Evolutionary conservation across 75 land plant genomes (phyloP), one percentile per base, ranked within the genome.

Genomic region (Cupressus sempervirens): DNA sequence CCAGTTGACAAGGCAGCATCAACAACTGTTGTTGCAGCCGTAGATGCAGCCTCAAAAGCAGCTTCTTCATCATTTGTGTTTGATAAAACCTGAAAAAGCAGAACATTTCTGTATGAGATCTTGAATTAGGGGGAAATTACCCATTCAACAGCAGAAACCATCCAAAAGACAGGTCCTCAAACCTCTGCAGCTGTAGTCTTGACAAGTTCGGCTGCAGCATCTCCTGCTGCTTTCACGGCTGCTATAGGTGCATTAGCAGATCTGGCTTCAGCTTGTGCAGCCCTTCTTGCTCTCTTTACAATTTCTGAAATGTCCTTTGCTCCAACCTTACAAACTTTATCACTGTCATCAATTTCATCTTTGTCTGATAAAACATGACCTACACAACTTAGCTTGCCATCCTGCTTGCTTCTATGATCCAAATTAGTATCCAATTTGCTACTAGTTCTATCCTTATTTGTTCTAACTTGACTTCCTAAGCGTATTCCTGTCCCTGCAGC

Each of bases 201-300:
- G 72, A 98, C 97, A 80, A 94, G 91, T 72, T 98, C 99, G 74
- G 96, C 94, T 81, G 99, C 99, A 85, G 95, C 96, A 91, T 98
- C 99, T 82, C 97, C 97, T 46, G 97, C 99, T 58, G 99, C 99
- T 87, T 85, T 94, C 65, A 96, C 83, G 12, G 99, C 99, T 85
- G 95, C 99, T 75, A 70, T 62, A 50, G 99, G 93, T 43, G 96
- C 99, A 91, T 88, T 90, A 30, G 94, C 99, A 56, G 89, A 86
- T 86, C 88, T 91, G 18, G 99, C 99, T 93, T 98, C 99, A 87
- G 90, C 91, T 92, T 96, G 92, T 82, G 99, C 99, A 83, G 99
- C 96, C 41, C 87, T 89, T 16, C 85, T 89, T 35, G 99, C 99
- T 88, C 88, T 93, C 82, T 87, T 92, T 10, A 96, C 92, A 36